These are phyloP conservation scores for Lepidopterella palustris DNA, from an alignment of 495 filamentous ascomycete species.

Conservation along the genomic window DNA sequence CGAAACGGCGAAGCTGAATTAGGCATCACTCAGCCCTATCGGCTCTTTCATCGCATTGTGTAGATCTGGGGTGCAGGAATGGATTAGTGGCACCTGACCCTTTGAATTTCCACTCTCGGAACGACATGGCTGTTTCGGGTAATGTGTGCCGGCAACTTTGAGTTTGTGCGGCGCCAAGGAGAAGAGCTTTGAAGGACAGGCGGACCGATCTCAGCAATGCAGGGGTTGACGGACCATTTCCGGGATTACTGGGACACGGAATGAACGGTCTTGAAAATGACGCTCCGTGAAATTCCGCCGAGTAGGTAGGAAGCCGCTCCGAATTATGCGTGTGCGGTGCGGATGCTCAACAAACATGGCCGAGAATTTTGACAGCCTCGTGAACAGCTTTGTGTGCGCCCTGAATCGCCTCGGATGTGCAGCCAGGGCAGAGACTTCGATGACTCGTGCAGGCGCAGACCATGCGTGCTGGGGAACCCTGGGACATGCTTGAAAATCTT, in stretches of 20 bases:
- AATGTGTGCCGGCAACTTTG: not conserved
- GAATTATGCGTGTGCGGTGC: too few species aligned
- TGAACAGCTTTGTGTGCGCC: not conserved
- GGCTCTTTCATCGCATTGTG: not conserved
- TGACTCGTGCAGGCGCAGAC: not conserved
- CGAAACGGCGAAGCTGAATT: not conserved
- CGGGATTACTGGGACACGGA: not conserved
- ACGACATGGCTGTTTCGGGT: not conserved
- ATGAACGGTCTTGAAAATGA: not conserved
- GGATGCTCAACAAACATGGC: too few species aligned
- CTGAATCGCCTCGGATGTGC: not conserved
- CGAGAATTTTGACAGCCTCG: not conserved
- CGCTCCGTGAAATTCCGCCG: not conserved
- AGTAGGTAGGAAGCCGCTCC: too few species aligned
- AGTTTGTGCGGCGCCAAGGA: not conserved
- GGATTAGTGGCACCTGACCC: not conserved
- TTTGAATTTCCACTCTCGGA: not conserved
- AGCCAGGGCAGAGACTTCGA: not conserved
- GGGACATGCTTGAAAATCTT: not conserved
- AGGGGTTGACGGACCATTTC: not conserved
- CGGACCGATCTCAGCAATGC: not conserved
- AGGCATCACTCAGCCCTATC: not conserved
- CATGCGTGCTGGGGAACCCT: not conserved
- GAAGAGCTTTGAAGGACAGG: not conserved
- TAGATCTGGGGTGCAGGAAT: constrained; percentile 3